phyloP scores from a whole-genome alignment of 495 filamentous ascomycete genomes.

The Penicillium bovifimosum region DNA sequence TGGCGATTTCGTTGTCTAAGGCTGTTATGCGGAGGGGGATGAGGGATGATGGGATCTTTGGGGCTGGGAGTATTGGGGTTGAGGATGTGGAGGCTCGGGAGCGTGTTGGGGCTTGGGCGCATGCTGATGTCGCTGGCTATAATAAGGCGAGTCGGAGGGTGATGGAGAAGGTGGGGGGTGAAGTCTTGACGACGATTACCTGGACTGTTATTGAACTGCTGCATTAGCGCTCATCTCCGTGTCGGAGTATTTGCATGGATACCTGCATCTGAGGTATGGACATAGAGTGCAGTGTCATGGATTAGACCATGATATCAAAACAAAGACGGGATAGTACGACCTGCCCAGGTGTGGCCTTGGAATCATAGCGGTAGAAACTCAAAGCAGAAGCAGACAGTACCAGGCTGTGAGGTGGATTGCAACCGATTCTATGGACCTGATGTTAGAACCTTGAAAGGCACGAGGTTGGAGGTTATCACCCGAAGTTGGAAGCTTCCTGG shows the following conservation, averaged over 20 bases:
- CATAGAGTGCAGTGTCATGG: too few species aligned
- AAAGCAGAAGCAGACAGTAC: too few species aligned
- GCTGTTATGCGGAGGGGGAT: slow-evolving; percentile 33
- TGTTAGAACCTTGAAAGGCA: too few species aligned
- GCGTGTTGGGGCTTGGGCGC: slow-evolving; percentile 27
- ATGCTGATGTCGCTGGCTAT: slow-evolving; percentile 41
- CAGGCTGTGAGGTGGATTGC: too few species aligned
- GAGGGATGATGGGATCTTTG: slow-evolving; percentile 18
- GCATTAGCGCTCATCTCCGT: not conserved
- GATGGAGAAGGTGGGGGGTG: slow-evolving; percentile 45
- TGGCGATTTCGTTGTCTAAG: slow-evolving; percentile 35
- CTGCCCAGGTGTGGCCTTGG: too few species aligned
- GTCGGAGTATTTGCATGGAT: not conserved
- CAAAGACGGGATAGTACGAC: too few species aligned
- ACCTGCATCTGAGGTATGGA: too few species aligned
- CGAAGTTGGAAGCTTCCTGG: too few species aligned
- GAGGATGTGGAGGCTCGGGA: slow-evolving; percentile 4
- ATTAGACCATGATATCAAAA: too few species aligned
- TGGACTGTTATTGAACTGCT: slow-evolving; percentile 40
- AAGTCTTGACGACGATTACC: slow-evolving; percentile 29
- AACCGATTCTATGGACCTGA: too few species aligned
- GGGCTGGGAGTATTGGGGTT: slow-evolving; percentile 4
- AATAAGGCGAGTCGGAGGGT: slow-evolving; percentile 47
- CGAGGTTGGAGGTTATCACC: too few species aligned
- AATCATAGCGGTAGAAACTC: too few species aligned